phyloP scores from a whole-genome alignment of 2,329 filamentous ascomycete genomes.

The Lachnellula occidentalis region DNA sequence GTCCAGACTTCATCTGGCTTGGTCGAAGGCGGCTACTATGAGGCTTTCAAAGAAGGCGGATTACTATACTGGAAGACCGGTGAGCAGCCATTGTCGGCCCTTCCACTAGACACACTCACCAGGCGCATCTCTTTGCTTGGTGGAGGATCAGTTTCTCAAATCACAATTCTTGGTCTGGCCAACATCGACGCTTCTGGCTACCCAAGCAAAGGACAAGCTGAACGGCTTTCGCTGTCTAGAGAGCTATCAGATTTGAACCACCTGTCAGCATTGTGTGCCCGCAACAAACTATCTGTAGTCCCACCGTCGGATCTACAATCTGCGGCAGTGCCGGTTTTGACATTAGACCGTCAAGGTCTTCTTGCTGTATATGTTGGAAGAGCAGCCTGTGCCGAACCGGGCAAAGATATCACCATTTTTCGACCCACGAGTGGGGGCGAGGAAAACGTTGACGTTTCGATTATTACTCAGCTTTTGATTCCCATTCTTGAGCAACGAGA shows the following conservation, averaged over 20 bases:
- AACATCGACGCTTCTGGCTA: background rate
- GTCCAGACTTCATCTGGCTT: background rate
- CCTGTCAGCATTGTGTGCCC: background rate
- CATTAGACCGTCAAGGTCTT: background rate
- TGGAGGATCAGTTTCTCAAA: background rate
- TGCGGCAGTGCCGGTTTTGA: background rate
- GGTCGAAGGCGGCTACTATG: background rate
- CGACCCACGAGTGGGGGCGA: background rate
- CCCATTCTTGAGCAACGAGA: background rate
- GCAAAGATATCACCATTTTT: conserved; percentile 2
- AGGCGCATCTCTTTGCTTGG: background rate
- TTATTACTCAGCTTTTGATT: conserved; percentile 1
- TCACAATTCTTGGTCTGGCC: background rate
- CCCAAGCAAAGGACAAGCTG: background rate
- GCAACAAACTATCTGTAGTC: background rate
- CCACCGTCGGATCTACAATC: background rate
- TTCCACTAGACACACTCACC: background rate
- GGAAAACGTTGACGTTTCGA: background rate
- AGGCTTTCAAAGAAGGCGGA: background rate
- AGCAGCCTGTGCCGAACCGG: background rate
- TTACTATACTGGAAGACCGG: background rate
- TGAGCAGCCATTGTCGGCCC: background rate
- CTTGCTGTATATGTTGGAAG: conserved; percentile 1
- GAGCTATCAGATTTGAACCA: conserved; percentile 1
- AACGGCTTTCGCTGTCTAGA: background rate